phyloP scores from a whole-genome alignment of 495 filamentous ascomycete genomes.

The Daldinia childiae region DNA sequence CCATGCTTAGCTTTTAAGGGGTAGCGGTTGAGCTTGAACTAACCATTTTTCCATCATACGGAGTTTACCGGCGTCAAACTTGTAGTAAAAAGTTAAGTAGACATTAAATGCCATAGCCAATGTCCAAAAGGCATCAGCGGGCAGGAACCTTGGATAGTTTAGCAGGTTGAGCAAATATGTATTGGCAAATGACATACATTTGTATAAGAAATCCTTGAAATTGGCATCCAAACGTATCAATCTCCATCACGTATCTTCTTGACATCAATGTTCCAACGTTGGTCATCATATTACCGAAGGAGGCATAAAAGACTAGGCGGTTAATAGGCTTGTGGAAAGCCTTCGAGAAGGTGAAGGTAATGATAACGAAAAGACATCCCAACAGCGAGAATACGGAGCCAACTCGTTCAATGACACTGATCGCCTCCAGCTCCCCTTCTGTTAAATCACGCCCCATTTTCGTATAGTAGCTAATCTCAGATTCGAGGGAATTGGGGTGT shows the following conservation, averaged over 20 bases:
- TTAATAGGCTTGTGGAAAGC: slow-evolving; percentile 88
- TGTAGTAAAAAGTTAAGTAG: slow-evolving; percentile 83
- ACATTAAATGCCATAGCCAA: slow-evolving; percentile 91
- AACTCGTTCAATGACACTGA: slow-evolving; percentile 71
- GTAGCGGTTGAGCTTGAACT: background rate
- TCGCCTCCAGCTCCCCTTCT: slow-evolving; percentile 48
- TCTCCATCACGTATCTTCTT: slow-evolving; percentile 60
- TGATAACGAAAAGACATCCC: slow-evolving; percentile 76
- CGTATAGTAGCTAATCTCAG: background rate
- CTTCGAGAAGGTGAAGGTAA: slow-evolving; percentile 70
- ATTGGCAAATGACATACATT: slow-evolving; percentile 63
- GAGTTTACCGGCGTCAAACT: slow-evolving; percentile 73
- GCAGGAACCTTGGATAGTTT: slow-evolving; percentile 68
- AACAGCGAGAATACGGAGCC: slow-evolving; percentile 76
- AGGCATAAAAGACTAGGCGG: slow-evolving; percentile 84
- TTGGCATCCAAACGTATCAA: slow-evolving; percentile 69
- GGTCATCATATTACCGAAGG: slow-evolving; percentile 82
- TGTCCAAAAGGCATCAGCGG: slow-evolving; percentile 82
- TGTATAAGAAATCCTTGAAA: slow-evolving; percentile 77
- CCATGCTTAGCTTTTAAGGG: background rate
- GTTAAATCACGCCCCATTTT: slow-evolving; percentile 36
- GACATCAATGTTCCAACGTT: slow-evolving; percentile 83
- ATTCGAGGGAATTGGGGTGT: background rate
- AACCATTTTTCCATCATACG: slow-evolving; percentile 71
- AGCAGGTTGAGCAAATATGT: slow-evolving; percentile 16